Conservation (phyloP, 495 filamentous ascomycete species). For the Pseudotulostoma volvatum region DNA sequence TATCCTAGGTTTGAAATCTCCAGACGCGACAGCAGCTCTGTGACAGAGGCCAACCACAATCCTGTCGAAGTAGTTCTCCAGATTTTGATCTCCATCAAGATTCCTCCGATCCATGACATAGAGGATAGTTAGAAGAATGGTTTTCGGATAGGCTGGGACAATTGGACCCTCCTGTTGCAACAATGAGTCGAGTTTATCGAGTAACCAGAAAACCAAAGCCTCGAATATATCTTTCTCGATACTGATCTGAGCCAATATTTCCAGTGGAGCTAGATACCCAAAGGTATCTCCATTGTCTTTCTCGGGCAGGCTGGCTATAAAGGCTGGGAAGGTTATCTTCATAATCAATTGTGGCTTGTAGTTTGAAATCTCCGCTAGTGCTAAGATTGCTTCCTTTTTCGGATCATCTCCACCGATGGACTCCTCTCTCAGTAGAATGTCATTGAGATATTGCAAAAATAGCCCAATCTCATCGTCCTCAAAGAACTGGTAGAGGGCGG, state of each 20-base stretch:
- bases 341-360: conserved; percentile 51
- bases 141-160: conserved; percentile 36
- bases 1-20: conserved; percentile 23
- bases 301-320: conserved; percentile 55
- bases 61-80: conserved; percentile 40
- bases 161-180: conserved; percentile 35
- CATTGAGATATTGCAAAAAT: conserved; percentile 48
- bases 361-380: conserved; percentile 47
- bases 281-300: conserved; percentile 25
- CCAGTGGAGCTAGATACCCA: conserved; percentile 41
- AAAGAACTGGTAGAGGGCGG: conserved; percentile 39
- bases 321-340: conserved; percentile 55
- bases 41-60: conserved; percentile 38
- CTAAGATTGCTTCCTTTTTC: conserved; percentile 45
- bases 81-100: conserved; percentile 23
- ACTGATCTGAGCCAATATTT: conserved; percentile 51
- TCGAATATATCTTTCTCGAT: conserved; percentile 50
- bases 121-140: conserved; percentile 46
- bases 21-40: conserved; percentile 25
- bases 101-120: conserved; percentile 45
- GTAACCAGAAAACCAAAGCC: conserved; percentile 47
- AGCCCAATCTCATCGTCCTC: conserved; percentile 46
- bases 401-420: conserved; percentile 39
- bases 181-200: conserved; percentile 46
- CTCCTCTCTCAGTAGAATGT: conserved; percentile 45